Evolutionary conservation across 768 basidiomycete species (phyloP).

Genomic region (Cystofilobasidium ferigula): DNA sequence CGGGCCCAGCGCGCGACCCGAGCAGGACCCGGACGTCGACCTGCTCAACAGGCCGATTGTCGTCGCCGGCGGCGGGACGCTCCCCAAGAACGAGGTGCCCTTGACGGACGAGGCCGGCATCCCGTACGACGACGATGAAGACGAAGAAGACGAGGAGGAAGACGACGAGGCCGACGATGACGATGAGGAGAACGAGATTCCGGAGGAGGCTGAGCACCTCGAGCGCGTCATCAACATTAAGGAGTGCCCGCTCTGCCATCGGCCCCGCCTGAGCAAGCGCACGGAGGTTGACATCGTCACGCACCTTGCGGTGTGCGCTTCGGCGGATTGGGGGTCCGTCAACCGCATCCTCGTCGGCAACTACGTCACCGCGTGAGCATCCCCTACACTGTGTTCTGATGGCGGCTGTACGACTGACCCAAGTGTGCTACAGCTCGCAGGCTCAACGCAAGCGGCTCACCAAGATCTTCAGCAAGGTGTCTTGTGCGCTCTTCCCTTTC

Average conservation of each 20-base stretch:
- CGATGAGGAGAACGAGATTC: constrained; percentile 2
- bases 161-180: constrained; percentile 14
- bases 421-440: constrained; percentile 44
- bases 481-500: not conserved
- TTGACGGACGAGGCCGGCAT: constrained; percentile 17
- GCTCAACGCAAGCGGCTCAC: constrained; percentile 97
- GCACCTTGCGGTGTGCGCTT: constrained; percentile 91
- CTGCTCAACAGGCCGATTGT: not conserved
- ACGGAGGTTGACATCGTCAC: constrained; percentile 91
- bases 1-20: constrained; percentile 5
- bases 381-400: not conserved
- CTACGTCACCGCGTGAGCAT: constrained; percentile 55
- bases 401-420: not conserved
- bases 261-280: constrained; percentile 69
- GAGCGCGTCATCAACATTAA: constrained; percentile 89
- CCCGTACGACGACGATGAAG: constrained; percentile 12
- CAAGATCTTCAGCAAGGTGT: constrained; percentile 53
- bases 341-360: constrained; percentile 84
- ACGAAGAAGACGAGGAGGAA: not conserved
- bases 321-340: constrained; percentile 79
- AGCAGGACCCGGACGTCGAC: not conserved
- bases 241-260: constrained; percentile 86
- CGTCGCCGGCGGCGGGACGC: not conserved
- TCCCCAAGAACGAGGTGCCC: constrained; percentile 6
- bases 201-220: constrained; percentile 27